Conservation (phyloP, 306 rosid genomes). For the Dalbergia cochinchinensis region DNA sequence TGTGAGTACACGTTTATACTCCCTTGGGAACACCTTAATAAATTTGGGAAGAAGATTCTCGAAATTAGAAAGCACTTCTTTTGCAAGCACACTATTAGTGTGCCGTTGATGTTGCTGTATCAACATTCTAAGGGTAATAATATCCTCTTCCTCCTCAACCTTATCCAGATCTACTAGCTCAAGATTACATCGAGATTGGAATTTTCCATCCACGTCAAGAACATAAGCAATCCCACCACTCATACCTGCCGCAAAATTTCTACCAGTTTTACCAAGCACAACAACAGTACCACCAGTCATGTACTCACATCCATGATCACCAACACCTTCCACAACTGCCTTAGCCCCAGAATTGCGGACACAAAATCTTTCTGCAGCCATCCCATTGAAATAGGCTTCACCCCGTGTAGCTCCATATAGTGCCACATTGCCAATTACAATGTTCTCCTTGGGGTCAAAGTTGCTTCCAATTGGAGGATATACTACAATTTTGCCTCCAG, state of each 20-base stretch:
- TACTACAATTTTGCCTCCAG: constrained; percentile 93
- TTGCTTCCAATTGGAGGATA: constrained; percentile 87
- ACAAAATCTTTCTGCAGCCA: constrained; percentile 99
- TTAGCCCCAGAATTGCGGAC: constrained; percentile 97
- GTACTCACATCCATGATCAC: constrained; percentile 99
- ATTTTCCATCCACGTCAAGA: constrained; percentile 77
- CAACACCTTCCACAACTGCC: constrained; percentile 99
- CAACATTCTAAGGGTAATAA: constrained; percentile 82
- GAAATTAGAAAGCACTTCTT: constrained; percentile 78
- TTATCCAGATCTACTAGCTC: constrained; percentile 95
- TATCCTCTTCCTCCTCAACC: constrained; percentile 87
- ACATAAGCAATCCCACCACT: constrained; percentile 97
- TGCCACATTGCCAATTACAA: constrained; percentile 94
- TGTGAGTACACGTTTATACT: constrained; percentile 87
- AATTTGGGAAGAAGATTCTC: constrained; percentile 79
- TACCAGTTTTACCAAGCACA: constrained; percentile 92
- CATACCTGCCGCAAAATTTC: constrained; percentile 99
- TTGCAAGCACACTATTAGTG: constrained; percentile 79
- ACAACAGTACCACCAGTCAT: constrained; percentile 99
- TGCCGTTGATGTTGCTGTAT: constrained; percentile 97
- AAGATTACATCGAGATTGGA: constrained; percentile 76
- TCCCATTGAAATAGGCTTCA: constrained; percentile 97
- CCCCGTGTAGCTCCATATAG: constrained; percentile 94
- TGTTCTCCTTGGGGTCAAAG: constrained; percentile 92
- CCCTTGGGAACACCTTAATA: constrained; percentile 89